Base-by-base conservation (phyloP, 805 yeast genomes). In the Candida rishiriensis region DNA sequence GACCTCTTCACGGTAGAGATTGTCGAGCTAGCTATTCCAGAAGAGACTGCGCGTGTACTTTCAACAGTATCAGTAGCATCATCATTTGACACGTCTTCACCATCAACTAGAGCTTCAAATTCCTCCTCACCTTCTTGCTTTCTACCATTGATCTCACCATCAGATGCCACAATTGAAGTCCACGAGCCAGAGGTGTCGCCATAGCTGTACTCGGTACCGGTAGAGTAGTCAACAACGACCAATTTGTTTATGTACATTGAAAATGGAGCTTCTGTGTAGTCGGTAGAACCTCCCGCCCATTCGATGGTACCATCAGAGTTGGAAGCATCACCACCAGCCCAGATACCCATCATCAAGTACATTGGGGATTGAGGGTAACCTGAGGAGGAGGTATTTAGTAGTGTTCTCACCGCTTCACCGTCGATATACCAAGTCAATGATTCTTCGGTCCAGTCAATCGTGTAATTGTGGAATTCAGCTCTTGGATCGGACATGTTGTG, bases 361-460 rank as follows among this genome's bases (percentile, higher is more conserved):
- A 89, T 87, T 39, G 97, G 97, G n/a, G 88, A 70, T 67, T 89
- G 96, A 36, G 97, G 97, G 64, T 77, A 90, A 5, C 95, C 95
- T 57, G 79, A 73, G 14, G 77, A 59, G 17, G 81, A 69, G 44
- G 69, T 65, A 44, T 78, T 71, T 10, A 57, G 36, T 42, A 90
- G 66, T 1, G 85, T 76, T 70, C 97, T 79, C 10, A 87, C 79
- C 1, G 72, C 70, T 8, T 51, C 58, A 28, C 91, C 95, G 57
- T 90, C 95, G 21, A 88, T 54, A 45, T 75, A 77, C 89, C 95
- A 90, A 9, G 75, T 70, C 34, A 85, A 67, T 8, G 68, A 57
- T 36, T 81, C 83, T 52, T 77, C 67, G 2, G 83, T 79, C 97
- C 97, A 89, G 53, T 88, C 96, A 43, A 90, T 65, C 8, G 93